These are phyloP conservation scores for Arthonia radiata DNA, from an alignment of 495 filamentous ascomycete species.

Conservation along the genomic window DNA sequence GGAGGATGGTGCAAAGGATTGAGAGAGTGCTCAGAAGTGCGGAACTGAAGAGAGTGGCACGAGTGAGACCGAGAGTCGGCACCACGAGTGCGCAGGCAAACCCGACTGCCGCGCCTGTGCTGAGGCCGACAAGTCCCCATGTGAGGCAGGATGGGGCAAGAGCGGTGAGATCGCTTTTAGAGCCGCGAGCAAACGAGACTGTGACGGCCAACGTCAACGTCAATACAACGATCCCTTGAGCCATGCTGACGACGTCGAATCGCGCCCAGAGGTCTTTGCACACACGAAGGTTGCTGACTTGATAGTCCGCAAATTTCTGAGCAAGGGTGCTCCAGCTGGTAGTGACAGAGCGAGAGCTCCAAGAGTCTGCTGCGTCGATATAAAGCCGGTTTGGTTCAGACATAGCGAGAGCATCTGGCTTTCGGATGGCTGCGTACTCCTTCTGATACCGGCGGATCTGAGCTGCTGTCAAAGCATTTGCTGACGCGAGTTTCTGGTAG, in stretches of 20 bases:
- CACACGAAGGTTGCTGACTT: conserved; percentile 50
- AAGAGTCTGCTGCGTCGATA: too few relatives aligned
- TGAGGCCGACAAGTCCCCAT: conserved; percentile 12
- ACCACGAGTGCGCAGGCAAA: conserved; percentile 11
- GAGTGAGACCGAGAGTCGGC: conserved; percentile 29
- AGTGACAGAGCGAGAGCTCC: conserved; percentile 30
- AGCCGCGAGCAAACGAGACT: conserved; percentile 41
- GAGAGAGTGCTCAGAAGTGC: conserved; percentile 16
- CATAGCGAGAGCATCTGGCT: conserved; percentile 31
- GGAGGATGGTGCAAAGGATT: conserved; percentile 30
- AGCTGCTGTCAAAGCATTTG: conserved; percentile 52
- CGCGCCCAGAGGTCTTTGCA: conserved; percentile 74
- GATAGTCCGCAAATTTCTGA: conserved; percentile 42
- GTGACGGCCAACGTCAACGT: conserved; percentile 37
- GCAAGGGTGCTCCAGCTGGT: conserved; percentile 19
- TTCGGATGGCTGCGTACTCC: conserved; percentile 33
- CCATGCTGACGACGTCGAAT: conserved; percentile 72
- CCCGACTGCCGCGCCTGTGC: conserved; percentile 8
- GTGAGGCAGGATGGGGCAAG: conserved; percentile 23
- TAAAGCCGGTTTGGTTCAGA: too few relatives aligned
- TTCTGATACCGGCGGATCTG: conserved; percentile 77
- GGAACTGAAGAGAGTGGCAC: conserved; percentile 13
- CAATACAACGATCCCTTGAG: conserved; percentile 48
- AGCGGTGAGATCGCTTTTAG: conserved; percentile 24
- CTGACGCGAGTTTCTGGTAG: conserved; percentile 48